phyloP scores from a whole-genome alignment of 345 rosid genomes.

The Arabis hirsuta region DNA sequence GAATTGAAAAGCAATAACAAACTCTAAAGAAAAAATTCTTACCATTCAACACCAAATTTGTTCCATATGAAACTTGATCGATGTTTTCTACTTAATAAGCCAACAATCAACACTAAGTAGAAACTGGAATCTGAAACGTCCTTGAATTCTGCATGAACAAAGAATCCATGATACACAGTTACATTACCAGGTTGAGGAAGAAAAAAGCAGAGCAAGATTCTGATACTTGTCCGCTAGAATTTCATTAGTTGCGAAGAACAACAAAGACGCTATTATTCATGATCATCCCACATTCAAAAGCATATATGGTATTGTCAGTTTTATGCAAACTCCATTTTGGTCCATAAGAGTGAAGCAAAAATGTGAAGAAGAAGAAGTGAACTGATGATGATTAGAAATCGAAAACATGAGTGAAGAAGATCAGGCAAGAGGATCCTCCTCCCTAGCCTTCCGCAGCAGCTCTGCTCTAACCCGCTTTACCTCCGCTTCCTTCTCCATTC shows the following conservation, averaged over 20 bases:
- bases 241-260: conserved; percentile 26
- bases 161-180: not conserved
- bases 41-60: not conserved
- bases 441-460: conserved; percentile 52
- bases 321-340: conserved; percentile 29
- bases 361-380: conserved; percentile 21
- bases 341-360: conserved; percentile 3
- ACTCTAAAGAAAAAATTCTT: not conserved
- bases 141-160: not conserved
- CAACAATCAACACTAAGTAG: not conserved
- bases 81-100: not conserved
- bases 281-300: conserved; percentile 32
- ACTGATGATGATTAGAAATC: conserved; percentile 13
- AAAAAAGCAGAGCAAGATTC: conserved; percentile 18
- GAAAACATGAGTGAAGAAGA: conserved; percentile 13
- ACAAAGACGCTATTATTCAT: conserved; percentile 33
- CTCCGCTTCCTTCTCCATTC: conserved; percentile 66
- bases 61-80: not conserved
- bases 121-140: conserved; percentile 20
- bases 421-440: conserved; percentile 56
- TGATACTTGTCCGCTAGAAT: conserved; percentile 7
- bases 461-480: conserved; percentile 62
- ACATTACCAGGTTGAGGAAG: not conserved
- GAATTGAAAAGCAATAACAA: no score
- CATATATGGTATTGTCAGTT: conserved; percentile 28